Evolutionary conservation across 495 filamentous ascomycete species (phyloP), one percentile per base, ranked within the genome.

Genomic region (Aspergillus sclerotioniger): DNA sequence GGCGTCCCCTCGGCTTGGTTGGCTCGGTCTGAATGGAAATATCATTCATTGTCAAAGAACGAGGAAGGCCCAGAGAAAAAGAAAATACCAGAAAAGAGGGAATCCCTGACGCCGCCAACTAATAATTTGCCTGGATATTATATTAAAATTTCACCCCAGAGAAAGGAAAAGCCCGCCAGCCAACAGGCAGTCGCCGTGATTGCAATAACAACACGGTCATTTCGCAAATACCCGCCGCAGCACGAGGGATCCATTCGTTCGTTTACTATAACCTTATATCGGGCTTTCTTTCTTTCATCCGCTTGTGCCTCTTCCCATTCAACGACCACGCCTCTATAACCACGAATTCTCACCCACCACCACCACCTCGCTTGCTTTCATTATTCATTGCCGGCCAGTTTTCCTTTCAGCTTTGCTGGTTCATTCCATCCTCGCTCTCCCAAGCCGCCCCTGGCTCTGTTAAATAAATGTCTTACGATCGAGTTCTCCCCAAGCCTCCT

Each of bases 391-490:
- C 33, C 33, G 6, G 44, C 28, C 25, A n/a, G 46, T 61, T 53
- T 59, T 52, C 13, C 33, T 58, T 61, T 57, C 46, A 51, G 56
- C 59, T 65, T 47, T 56, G 20, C 39, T 44, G 25, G 39, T 55
- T 49, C 19, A 43, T 59, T 59, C 52, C 45, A 56, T 60, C 39
- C 55, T 62, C 60, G 58, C 61, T 67, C 60, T 64, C 16, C 53
- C 53, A 50, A 59, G 45, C 60, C 48, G 41, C 48, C 21, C 51
- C 44, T 44, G 47, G 44, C 17, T 31, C 50, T 54, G 54, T 52
- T 51, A 51, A 39, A 69, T 69, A 72, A 73, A 82, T 82, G 79
- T 82, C 79, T 75, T 83, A 73, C 70, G 76, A 83, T 70, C 78
- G 80, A 76, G 79, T 83, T 53, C 75, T 83, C 29, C 80, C 80